phyloP scores from a whole-genome alignment of 805 yeast genomes.

The Lipomyces starkeyi region DNA sequence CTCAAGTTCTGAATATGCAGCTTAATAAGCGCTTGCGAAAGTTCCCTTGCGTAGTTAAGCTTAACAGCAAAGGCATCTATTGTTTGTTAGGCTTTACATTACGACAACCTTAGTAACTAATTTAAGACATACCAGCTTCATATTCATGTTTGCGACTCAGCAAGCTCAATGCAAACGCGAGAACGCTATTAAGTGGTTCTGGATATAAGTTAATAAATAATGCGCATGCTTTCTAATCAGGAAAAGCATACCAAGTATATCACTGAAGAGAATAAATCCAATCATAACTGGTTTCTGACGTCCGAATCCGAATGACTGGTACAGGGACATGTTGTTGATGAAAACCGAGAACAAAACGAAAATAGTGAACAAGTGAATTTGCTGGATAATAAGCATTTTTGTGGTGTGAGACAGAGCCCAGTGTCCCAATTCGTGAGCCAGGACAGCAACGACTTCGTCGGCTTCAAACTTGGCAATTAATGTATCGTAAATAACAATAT shows the following conservation, averaged over 20 bases:
- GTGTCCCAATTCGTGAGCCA: constrained; percentile 99
- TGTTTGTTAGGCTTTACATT: not conserved
- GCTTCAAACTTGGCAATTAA: constrained; percentile 78
- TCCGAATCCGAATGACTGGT: constrained; percentile 76
- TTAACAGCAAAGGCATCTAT: constrained; percentile 59
- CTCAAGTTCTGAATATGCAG: constrained; percentile 81
- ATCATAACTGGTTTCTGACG: constrained; percentile 71
- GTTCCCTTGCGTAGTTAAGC: constrained; percentile 70
- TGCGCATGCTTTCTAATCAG: not conserved
- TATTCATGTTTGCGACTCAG: constrained; percentile 87
- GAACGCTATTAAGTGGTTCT: constrained; percentile 73
- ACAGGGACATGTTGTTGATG: constrained; percentile 78
- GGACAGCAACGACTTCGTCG: constrained; percentile 86
- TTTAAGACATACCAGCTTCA: constrained; percentile 75
- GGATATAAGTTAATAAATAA: not conserved
- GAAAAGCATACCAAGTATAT: constrained; percentile 54
- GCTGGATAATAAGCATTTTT: constrained; percentile 70
- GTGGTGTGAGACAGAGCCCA: constrained; percentile 92
- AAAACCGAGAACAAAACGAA: constrained; percentile 81
- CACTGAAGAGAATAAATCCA: constrained; percentile 81
- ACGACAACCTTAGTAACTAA: not conserved
- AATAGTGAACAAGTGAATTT: constrained; percentile 64
- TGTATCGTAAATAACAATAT: constrained; percentile 92
- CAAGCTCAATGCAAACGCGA: constrained; percentile 69
- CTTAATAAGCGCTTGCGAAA: constrained; percentile 74